Evolutionary conservation across 139 green algal genomes (phyloP).

Genomic region (Desmodesmus armatus): DNA sequence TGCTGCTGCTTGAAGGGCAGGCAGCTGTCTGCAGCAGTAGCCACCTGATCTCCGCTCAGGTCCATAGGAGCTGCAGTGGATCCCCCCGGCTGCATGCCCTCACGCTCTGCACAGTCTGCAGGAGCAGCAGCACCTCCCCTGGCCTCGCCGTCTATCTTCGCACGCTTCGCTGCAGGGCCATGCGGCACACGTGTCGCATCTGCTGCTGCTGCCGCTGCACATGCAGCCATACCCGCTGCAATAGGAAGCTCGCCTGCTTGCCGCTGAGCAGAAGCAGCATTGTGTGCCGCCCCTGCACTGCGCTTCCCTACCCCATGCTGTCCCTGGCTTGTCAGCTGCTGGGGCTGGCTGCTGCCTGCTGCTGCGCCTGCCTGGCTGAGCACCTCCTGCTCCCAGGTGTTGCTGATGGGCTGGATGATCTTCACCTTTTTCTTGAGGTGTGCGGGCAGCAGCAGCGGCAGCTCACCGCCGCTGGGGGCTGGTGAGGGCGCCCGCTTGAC

Average conservation of each 20-base stretch:
- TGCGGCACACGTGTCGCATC: no score
- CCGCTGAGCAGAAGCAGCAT: background rate
- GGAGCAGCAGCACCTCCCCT: no score
- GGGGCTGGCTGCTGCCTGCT: background rate
- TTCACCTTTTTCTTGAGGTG: conserved; percentile 46
- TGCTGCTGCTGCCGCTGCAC: background rate
- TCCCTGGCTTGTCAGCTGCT: background rate
- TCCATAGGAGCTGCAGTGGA: no score
- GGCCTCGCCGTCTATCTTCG: no score
- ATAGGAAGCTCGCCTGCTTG: background rate
- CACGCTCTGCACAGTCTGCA: no score
- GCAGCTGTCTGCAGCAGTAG: no score
- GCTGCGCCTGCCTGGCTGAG: background rate
- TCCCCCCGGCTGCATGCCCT: no score
- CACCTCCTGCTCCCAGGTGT: conserved; percentile 48
- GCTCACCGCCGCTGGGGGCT: background rate
- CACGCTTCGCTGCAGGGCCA: background rate
- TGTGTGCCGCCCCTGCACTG: background rate
- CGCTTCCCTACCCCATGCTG: no score
- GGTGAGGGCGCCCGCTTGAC: background rate
- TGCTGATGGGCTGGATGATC: conserved; percentile 57
- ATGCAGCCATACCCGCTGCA: background rate
- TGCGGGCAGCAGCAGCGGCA: conserved; percentile 10
- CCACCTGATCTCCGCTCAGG: no score
- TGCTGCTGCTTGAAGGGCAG: conserved; percentile 20